Percentiles rank a stretch among this genome's conserved stretches.
phyloP scores from a whole-genome alignment of 1,139 yeast genomes.

The Protomyces pachydermus region DNA sequence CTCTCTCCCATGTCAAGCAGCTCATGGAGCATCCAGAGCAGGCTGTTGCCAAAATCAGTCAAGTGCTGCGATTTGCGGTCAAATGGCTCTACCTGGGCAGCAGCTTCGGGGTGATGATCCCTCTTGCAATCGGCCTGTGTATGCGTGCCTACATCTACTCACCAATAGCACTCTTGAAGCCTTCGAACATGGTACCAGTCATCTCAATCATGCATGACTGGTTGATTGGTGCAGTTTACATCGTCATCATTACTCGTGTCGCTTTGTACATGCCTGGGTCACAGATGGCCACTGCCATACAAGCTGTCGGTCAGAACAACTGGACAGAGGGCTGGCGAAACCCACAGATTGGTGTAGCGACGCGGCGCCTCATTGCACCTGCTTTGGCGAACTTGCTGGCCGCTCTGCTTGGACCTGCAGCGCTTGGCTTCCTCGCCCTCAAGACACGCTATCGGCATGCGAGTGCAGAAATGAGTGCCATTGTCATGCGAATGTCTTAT shows the following conservation, averaged over 20 bases:
- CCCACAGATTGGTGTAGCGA: slow-evolving; percentile 24
- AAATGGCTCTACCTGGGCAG: slow-evolving; percentile 11
- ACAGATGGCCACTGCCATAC: background rate
- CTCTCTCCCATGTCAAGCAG: background rate
- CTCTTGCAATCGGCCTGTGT: slow-evolving; percentile 1
- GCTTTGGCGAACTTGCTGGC: slow-evolving; percentile 1
- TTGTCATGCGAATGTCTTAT: slow-evolving; percentile 10
- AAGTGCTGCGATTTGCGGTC: background rate
- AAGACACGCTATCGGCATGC: slow-evolving; percentile 1
- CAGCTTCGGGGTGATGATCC: slow-evolving; percentile 1
- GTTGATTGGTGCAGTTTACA: slow-evolving; percentile 25
- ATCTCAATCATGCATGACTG: slow-evolving; percentile 25
- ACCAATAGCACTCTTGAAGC: slow-evolving; percentile 23
- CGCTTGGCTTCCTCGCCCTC: slow-evolving; percentile 20
- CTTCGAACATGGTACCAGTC: slow-evolving; percentile 12
- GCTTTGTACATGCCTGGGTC: slow-evolving; percentile 15
- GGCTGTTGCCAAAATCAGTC: background rate
- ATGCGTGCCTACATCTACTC: slow-evolving; percentile 16
- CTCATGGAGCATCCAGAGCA: background rate
- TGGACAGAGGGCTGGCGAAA: slow-evolving; percentile 24
- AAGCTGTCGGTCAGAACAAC: background rate
- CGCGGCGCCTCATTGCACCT: slow-evolving; percentile 14
- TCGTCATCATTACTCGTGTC: slow-evolving; percentile 12
- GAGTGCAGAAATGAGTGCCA: background rate
- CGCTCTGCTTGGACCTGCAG: slow-evolving; percentile 17